Evolutionary conservation across 2,329 filamentous ascomycete genomes (phyloP), one percentile per base, ranked within the genome.

Genomic region (Colletotrichum spaethianum): DNA sequence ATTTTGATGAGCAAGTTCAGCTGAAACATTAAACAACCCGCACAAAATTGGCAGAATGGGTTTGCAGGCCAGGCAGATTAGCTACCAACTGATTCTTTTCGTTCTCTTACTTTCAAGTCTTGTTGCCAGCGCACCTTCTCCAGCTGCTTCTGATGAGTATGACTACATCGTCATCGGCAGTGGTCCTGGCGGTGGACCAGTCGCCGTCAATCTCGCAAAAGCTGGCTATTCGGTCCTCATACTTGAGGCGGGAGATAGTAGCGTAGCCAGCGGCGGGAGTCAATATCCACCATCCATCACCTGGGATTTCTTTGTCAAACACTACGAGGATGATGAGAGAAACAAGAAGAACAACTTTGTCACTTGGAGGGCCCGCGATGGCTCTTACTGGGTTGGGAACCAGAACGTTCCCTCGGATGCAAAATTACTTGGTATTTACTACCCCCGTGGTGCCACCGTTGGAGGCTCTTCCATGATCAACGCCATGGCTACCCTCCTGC

Each of bases 221-320:
- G 87, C 86, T 6, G 88, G 88, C 53, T 84, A 87, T 78, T 87
- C 84, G 63, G 87, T 88, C 1, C 83, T 90, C 20, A 81, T 91
- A 1, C 84, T 91, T 23, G 89, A 91, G 72, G 88, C 88, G 9
- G 88, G 88, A 36, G 86, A 87, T 52, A 63, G 5, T 28, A 70
- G n/a, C 42, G 31, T 65, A 31, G 50, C 55, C 5, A 60, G 42
- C 8, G 40, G 50, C 46, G 28, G 53, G 23, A 38, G 55, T n/a
- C 40, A 62, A 77, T 78, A 76, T 44, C 65, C 77, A 2, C 71
- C 79, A 1, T 74, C 75, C 46, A 83, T 90, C 73, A 81, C 84
- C 33, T 92, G 90, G 90, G 86, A 90, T 80, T 91, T 88, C 79
- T 92, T 86, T 74, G 89, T 92, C 69, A 86, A 87, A 61, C 90